Evolutionary conservation across 75 land plant genomes (phyloP), one percentile per base, ranked within the genome.

Genomic region (Sequoia sempervirens): DNA sequence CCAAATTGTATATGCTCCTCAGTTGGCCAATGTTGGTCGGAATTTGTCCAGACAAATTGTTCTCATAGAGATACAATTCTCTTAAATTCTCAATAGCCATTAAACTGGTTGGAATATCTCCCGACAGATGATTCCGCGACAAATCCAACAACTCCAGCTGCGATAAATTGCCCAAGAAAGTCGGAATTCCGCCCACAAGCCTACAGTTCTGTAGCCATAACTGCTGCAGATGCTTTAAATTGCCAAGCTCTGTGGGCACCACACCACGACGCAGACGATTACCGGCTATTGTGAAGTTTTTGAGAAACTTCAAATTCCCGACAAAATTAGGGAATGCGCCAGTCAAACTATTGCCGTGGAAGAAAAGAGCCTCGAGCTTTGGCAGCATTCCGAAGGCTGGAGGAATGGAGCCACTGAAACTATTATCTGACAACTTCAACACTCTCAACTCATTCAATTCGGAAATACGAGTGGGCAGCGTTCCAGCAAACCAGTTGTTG

Each of bases 81-180:
- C 76, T 69, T 78, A 91, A 79, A 18, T 56, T 66, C 6, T 4
- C 30, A 3, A 86, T 78, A 74, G 79, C 84, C 45, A 73, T 84
- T 8, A 92, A 80, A 70, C 86, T 86, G 18, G 82, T 30, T 6
- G 93, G 95, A 75, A 93, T 89, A 58, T 34, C 81, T 26, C 95
- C 91, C 52, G 90, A 84, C n/a, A 93, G 75, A 58, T 50, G 20
- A 81, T 93, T 93, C 73, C 23, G 3, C 30, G 92, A 88, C 64
- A 93, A 80, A 70, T 93, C 92, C 37, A 93, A 69, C 45, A 69
- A 54, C 36, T 86, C 69, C 43, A 93, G 81, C 28, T 85, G 45
- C 2, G 81, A 70, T 61, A 87, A 66, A 30, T 81, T 81, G 30
- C 89, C 88, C 40, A 93, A 50, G 26, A 79, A 58, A 14, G 86